phyloP scores from a whole-genome alignment of 2,329 filamentous ascomycete genomes.

The Pseudonectria foliicola region DNA sequence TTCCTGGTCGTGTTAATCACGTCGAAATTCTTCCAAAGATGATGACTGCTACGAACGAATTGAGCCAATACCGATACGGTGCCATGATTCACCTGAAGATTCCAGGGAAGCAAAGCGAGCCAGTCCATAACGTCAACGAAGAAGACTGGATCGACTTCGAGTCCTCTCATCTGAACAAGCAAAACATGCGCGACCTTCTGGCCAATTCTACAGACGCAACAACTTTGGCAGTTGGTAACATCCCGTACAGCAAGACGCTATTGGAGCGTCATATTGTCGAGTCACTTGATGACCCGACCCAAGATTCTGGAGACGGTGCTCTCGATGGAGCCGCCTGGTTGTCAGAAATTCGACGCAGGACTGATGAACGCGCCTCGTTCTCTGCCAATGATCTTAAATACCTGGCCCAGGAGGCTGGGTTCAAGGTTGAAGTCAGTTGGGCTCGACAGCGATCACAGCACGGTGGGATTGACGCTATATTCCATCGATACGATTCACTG shows the following conservation, averaged over 20 bases:
- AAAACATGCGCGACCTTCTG: constrained; percentile 3
- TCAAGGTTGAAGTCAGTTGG: constrained; percentile 36
- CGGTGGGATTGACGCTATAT: constrained; percentile 11
- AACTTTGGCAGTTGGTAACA: constrained; percentile 11
- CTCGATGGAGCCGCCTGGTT: constrained; percentile 1
- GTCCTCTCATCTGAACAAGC: constrained; percentile 1
- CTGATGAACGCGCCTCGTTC: constrained; percentile 2
- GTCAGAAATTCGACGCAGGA: background rate
- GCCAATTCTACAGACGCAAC: background rate
- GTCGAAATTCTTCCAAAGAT: constrained; percentile 18
- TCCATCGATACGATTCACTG: constrained; percentile 13
- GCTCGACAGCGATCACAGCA: constrained; percentile 27
- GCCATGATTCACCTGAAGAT: constrained; percentile 11
- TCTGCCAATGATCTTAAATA: constrained; percentile 12
- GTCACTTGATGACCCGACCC: constrained; percentile 4
- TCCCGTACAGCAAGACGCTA: constrained; percentile 21
- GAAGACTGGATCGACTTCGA: constrained; percentile 8
- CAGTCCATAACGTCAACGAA: too few relatives aligned
- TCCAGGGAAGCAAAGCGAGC: constrained; percentile 1
- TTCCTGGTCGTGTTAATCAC: constrained; percentile 10
- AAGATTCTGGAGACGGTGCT: constrained; percentile 1
- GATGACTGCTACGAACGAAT: constrained; percentile 17
- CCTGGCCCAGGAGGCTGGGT: constrained; percentile 28
- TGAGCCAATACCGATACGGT: constrained; percentile 15
- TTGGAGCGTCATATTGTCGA: constrained; percentile 19